phyloP scores from a whole-genome alignment of 768 basidiomycete genomes.

The Boletellus ananiceps region DNA sequence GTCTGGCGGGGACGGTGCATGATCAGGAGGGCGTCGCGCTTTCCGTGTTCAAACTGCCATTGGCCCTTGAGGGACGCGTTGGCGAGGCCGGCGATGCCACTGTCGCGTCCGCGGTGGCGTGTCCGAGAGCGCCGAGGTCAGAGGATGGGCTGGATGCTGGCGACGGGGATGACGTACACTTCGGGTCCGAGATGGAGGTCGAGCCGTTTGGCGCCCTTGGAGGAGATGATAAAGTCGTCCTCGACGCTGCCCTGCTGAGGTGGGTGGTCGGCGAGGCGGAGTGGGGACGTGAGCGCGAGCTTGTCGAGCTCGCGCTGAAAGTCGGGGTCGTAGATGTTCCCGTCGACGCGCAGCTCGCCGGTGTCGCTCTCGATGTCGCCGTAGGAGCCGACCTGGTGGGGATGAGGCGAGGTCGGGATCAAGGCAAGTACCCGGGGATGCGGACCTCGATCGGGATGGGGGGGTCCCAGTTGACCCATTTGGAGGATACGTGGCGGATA shows the following conservation, averaged over 20 bases:
- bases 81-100: slow-evolving; percentile 23
- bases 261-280: slow-evolving; percentile 14
- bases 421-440: background rate
- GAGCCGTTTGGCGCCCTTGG: slow-evolving; percentile 17
- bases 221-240: slow-evolving; percentile 21
- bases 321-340: slow-evolving; percentile 29
- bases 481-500: slow-evolving; percentile 27
- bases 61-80: slow-evolving; percentile 31
- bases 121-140: too few species aligned
- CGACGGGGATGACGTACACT: slow-evolving; percentile 15
- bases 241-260: slow-evolving; percentile 16
- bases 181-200: slow-evolving; percentile 13
- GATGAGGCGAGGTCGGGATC: background rate
- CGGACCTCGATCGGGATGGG: slow-evolving; percentile 30
- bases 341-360: slow-evolving; percentile 28
- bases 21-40: slow-evolving; percentile 33
- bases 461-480: slow-evolving; percentile 39
- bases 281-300: background rate
- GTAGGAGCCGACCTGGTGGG: slow-evolving; percentile 31
- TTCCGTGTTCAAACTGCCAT: slow-evolving; percentile 32
- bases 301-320: slow-evolving; percentile 17
- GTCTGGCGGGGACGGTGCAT: slow-evolving; percentile 29
- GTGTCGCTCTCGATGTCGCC: slow-evolving; percentile 28
- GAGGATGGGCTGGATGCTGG: too few species aligned
- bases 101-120: background rate